Base-by-base conservation (phyloP, 768 basidiomycete genomes). In the Butyriboletus loyo region DNA sequence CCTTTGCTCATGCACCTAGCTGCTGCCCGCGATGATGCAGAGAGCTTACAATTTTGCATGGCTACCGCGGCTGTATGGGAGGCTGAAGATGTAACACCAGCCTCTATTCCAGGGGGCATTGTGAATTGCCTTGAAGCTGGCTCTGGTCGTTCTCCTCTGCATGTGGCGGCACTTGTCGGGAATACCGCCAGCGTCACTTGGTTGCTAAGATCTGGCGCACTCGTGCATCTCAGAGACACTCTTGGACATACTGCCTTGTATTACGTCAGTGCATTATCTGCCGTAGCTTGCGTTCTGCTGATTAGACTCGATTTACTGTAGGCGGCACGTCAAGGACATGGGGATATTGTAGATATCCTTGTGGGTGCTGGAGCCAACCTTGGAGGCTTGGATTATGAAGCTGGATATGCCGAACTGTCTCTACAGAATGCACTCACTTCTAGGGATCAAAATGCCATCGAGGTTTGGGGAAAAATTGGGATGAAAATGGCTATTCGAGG, bases 211-310 rank as follows among this genome's bases (percentile, higher is more conserved):
- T 81, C 82, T 0, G 92, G 92, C 5, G 89, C 91, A 1, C 73
- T 91, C 14, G 92, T 94, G 21, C 92, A 95, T 67, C 73, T 88
- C 9, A 77, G 92, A 50, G 92, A 95, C 66, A 65, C 70, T 1
- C 75, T 93, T 40, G 92, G 89, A 2, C 91, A 93, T 61, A 92
- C 92, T 14, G 80, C 89, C 4, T 73, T 93, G 15, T 93, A 92
- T 69, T 88, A 92, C 69, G 89, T 89, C 56, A 60, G 83, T 67
- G 28, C 15, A 37, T 39, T 42, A 17, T 35, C 21, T 48, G 6
- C 24, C 5, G 25, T 32, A 17, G 1, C 21, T 36, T 25, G n/a
- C 21, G 13, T 51, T 47, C 43, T 31, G 15, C 39, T 52, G 32
- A 61, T 48, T 36, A 10, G 28, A 36, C 31, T 46, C 35, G 0